Evolutionary conservation across 345 rosid species (phyloP), one percentile per base, ranked within the genome.

Genomic region (Durio zibethinus): DNA sequence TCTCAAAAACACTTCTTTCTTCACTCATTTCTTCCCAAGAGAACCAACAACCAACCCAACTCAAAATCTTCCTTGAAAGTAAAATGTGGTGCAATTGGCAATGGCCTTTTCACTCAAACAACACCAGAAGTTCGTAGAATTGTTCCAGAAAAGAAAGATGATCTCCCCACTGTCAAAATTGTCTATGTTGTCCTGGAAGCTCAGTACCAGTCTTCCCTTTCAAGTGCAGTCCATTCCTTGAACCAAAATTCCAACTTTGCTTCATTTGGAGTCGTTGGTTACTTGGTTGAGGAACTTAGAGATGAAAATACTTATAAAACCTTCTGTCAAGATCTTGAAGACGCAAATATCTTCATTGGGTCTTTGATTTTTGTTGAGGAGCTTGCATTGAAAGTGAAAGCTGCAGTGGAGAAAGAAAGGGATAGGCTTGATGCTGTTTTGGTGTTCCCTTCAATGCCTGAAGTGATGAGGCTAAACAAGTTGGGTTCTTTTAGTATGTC

Each of bases 391-490:
- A 96, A 92, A 79, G 94, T 96, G 18, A 93, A 92, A 77, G 83
- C 85, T 33, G 99, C 99, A 0, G 97, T 93, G 81, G 99, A 96
- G 92, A 96, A 90, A 73, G 89, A 93, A 56, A 89, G 98, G 86
- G 98, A 93, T 74, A 89, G 98, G 83, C 90, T 96, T 76, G 97
- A 96, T 71, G 97, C 99, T 3, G 99, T 96, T 70, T 87, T 96
- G 67, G 98, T 96, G 60, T 96, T 96, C 90, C 99, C 99, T 80
- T 96, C 97, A 43, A 96, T 96, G 99, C 99, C 99, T 45, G 99
- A 93, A 83, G 97, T 96, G 56, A 96, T 96, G 99, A 92, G 99
- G 84, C 86, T 96, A 0, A 96, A 93, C 89, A 96, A 96, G 77
- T 83, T 96, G 81, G 99, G 99, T 48, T 93, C 99, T 62, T 96